These are phyloP conservation scores for Leishmania aethiopica DNA, from an alignment of 208 protist species.

Conservation along the genomic window DNA sequence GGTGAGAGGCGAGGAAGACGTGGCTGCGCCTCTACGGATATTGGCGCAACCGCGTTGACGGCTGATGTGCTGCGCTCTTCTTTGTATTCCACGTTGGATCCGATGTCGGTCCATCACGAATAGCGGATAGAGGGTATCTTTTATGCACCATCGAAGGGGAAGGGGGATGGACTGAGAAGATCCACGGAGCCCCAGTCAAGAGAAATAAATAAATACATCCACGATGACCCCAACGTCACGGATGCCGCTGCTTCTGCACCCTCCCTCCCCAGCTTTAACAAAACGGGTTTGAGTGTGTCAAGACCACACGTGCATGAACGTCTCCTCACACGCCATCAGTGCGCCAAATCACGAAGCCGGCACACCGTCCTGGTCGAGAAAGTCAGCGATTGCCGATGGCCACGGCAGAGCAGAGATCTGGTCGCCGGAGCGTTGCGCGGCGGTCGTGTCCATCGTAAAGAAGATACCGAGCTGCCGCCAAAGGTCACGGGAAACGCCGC, in stretches of 20 bases:
- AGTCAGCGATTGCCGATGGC: constrained; percentile 73
- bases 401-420: constrained; percentile 31
- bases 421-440: not conserved
- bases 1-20: not conserved
- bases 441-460: constrained; percentile 9
- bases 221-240: not conserved
- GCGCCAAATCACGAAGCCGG: not conserved
- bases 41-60: not conserved
- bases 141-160: not conserved
- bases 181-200: not conserved
- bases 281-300: not conserved
- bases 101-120: not conserved
- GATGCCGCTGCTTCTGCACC: not conserved
- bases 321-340: not conserved
- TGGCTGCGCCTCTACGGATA: not conserved
- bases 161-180: not conserved
- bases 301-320: not conserved
- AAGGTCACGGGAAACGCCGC: constrained; percentile 74
- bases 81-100: not conserved
- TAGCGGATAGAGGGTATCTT: not conserved
- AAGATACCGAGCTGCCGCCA: constrained; percentile 78
- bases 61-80: not conserved
- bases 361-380: constrained; percentile 43
- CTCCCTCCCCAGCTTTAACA: not conserved
- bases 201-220: not conserved